A percentile compares a stretch with the other conserved stretches of the same genome.
These are phyloP conservation scores for Triticum dicoccoides DNA, from an alignment of 176 grass and related monocot species.

Conservation along the genomic window DNA sequence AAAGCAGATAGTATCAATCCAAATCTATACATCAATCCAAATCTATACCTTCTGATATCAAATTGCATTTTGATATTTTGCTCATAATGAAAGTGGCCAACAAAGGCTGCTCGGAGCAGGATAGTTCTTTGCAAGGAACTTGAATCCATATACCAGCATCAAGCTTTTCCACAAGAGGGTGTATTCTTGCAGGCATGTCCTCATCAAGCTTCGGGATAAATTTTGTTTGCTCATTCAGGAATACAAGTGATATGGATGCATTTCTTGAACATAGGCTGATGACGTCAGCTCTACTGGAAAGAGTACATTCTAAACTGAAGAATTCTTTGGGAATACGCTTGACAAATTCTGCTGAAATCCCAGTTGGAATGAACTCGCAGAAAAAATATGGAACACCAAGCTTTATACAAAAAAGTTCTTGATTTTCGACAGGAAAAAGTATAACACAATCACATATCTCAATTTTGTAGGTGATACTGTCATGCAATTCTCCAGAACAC, in stretches of 20 bases:
- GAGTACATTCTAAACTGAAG: constrained; percentile 56
- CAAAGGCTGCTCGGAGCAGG: constrained; percentile 38
- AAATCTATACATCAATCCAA: constrained; percentile 36
- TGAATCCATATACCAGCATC: constrained; percentile 79
- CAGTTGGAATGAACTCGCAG: constrained; percentile 58
- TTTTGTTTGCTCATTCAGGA: constrained; percentile 38
- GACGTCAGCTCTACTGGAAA: constrained; percentile 48
- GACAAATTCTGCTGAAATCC: constrained; percentile 54
- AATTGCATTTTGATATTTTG: constrained; percentile 51
- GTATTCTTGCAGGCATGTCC: constrained; percentile 47
- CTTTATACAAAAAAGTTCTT: constrained; percentile 56
- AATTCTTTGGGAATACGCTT: constrained; percentile 61
- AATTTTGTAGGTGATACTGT: constrained; percentile 63
- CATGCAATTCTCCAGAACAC: constrained; percentile 24
- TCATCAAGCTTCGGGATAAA: constrained; percentile 58
- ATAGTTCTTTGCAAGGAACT: constrained; percentile 54
- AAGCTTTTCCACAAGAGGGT: constrained; percentile 68
- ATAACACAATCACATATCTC: constrained; percentile 77
- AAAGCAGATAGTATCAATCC: constrained; percentile 2
- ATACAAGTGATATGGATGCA: constrained; percentile 69
- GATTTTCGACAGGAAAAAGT: constrained; percentile 73
- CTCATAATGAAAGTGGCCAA: constrained; percentile 67
- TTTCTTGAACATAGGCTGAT: constrained; percentile 66
- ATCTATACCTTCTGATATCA: constrained; percentile 75
- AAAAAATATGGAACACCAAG: constrained; percentile 67